Evolutionary conservation across 768 basidiomycete genomes (phyloP).

Genomic region (Mycena alexandri): DNA sequence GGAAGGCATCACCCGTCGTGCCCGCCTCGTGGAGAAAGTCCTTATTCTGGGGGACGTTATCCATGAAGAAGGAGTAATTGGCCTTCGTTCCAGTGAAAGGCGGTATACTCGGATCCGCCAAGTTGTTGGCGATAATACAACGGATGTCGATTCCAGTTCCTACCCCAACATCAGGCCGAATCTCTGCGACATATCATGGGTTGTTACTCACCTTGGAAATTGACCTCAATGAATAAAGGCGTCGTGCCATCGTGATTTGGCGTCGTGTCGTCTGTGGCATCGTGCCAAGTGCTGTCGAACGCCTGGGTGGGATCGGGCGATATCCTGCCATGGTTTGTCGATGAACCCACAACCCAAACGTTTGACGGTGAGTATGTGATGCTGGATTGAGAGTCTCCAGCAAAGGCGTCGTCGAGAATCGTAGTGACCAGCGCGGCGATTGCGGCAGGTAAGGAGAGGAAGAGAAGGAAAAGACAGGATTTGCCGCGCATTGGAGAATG

Average conservation of each 20-base stretch:
- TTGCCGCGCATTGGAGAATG: constrained; percentile 6
- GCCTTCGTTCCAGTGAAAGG: constrained; percentile 24
- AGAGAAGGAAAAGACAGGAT: neutral
- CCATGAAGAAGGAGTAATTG: constrained; percentile 27
- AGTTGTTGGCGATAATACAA: constrained; percentile 23
- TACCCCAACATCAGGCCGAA: constrained; percentile 3
- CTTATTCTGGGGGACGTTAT: constrained; percentile 10
- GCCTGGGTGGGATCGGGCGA: constrained; percentile 5
- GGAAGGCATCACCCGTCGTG: constrained; percentile 18
- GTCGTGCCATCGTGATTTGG: constrained; percentile 24
- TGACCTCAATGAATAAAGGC: constrained; percentile 19
- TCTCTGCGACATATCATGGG: neutral
- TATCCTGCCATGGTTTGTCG: constrained; percentile 7
- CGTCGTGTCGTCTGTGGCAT: constrained; percentile 25
- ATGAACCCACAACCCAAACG: neutral
- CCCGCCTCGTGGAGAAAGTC: constrained; percentile 20
- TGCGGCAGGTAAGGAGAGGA: neutral
- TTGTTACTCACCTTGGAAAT: constrained; percentile 13
- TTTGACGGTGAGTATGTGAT: constrained; percentile 4
- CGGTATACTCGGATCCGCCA: constrained; percentile 14
- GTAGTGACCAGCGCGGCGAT: constrained; percentile 20
- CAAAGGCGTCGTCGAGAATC: constrained; percentile 20
- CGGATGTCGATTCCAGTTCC: constrained; percentile 26
- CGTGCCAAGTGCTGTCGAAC: constrained; percentile 15
- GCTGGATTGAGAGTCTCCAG: constrained; percentile 15